These are phyloP conservation scores for Pistacia vera DNA, from an alignment of 345 rosid genomes.

Conservation along the genomic window DNA sequence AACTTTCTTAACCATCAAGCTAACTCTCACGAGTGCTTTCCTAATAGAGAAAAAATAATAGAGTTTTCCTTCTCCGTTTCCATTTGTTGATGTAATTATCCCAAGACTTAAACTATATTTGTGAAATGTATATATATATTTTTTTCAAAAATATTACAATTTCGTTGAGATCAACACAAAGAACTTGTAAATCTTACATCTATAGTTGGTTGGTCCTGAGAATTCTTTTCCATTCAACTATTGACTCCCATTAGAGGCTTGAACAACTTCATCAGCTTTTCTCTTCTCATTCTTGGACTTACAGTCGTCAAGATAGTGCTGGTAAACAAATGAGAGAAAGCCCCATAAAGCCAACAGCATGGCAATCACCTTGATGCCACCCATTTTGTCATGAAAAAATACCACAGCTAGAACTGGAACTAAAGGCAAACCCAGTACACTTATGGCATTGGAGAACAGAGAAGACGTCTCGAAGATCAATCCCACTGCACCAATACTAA, in stretches of 20 bases:
- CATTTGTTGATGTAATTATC: no score
- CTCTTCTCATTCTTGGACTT: background rate
- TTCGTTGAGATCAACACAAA: no score
- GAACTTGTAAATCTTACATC: no score
- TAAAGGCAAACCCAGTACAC: conserved; percentile 60
- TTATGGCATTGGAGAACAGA: conserved; percentile 57
- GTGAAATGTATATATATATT: no score
- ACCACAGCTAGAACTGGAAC: conserved; percentile 63
- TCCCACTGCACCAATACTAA: conserved; percentile 46
- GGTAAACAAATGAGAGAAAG: conserved; percentile 45
- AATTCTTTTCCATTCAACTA: background rate
- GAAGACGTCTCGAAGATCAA: conserved; percentile 63
- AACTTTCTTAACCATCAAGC: no score
- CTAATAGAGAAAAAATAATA: no score
- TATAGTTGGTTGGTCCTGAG: background rate
- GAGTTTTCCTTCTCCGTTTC: no score
- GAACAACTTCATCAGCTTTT: background rate
- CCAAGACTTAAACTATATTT: no score
- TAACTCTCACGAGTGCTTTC: no score
- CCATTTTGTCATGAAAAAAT: conserved; percentile 64
- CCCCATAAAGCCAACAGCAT: conserved; percentile 76
- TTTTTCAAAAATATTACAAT: no score
- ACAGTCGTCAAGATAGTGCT: conserved; percentile 34
- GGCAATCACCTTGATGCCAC: conserved; percentile 59
- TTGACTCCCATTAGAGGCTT: background rate